Percentiles rank a stretch among this genome's conserved stretches.
Conservation (phyloP, 1,284 basidiomycete genomes). For the Apiotrichum domesticum region DNA sequence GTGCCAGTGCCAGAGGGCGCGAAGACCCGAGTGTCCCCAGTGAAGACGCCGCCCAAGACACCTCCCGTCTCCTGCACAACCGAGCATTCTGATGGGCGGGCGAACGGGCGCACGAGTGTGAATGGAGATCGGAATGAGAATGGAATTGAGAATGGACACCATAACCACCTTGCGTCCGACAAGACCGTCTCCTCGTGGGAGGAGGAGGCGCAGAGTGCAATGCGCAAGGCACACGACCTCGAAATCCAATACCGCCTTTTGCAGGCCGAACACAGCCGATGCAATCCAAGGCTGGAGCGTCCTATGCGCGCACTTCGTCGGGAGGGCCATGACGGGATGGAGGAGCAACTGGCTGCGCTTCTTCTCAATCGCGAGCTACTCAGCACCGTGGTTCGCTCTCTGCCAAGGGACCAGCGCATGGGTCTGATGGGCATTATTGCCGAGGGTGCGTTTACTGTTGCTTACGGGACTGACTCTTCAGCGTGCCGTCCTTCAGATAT, state of each 20-base stretch:
- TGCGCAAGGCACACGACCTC: conserved; percentile 2
- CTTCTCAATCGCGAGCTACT: conserved; percentile 13
- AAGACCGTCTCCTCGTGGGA: not conserved
- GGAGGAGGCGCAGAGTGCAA: not conserved
- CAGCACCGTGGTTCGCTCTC: conserved; percentile 10
- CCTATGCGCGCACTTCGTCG: not conserved
- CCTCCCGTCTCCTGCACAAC: too few relatives aligned
- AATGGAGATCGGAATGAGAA: too few relatives aligned
- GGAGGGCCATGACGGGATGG: not conserved
- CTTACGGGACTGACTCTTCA: conserved; percentile 8
- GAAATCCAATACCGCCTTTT: conserved; percentile 20
- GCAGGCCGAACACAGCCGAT: conserved; percentile 23
- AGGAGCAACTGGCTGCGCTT: conserved; percentile 2
- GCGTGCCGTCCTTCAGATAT: conserved; percentile 40
- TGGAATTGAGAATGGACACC: not conserved
- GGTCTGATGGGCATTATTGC: conserved; percentile 22
- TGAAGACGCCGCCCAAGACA: too few relatives aligned
- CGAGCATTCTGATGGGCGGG: too few relatives aligned
- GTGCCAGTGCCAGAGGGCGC: too few relatives aligned
- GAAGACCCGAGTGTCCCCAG: too few relatives aligned
- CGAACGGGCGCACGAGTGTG: too few relatives aligned
- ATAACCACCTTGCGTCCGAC: not conserved
- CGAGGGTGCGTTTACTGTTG: conserved; percentile 22
- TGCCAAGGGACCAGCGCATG: conserved; percentile 25
- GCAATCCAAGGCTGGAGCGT: conserved; percentile 8